These are phyloP conservation scores for Sugiyamaella xylanicola DNA, from an alignment of 1,139 yeast species.

Conservation along the genomic window DNA sequence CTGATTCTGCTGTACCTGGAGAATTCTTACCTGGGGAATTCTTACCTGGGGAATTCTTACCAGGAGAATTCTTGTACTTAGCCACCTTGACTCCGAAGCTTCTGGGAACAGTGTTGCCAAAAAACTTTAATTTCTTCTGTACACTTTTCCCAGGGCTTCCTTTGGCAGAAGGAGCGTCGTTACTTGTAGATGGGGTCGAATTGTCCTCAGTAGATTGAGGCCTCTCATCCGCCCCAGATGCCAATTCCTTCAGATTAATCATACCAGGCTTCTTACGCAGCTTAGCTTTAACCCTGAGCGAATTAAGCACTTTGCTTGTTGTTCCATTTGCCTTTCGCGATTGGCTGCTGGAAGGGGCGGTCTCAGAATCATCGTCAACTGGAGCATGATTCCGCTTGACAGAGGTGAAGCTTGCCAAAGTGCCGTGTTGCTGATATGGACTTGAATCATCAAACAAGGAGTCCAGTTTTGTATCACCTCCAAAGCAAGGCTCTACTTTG, in stretches of 20 bases:
- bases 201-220: not conserved
- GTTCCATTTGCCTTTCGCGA: no score
- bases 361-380: not conserved
- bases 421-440: not conserved
- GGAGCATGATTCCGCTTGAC: not conserved
- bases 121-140: not conserved
- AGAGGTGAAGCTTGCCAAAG: not conserved
- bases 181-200: no score
- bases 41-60: no score
- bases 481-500: no score
- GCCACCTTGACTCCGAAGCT: no score
- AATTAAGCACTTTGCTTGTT: not conserved
- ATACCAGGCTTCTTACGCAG: not conserved
- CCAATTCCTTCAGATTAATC: not conserved
- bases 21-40: no score
- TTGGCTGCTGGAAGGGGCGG: not conserved
- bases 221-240: not conserved
- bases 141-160: not conserved
- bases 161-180: no score
- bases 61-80: no score
- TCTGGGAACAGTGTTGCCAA: not conserved
- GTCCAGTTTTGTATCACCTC: no score
- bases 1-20: no score
- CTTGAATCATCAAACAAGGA: not conserved
- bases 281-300: not conserved